Base-by-base conservation (phyloP, 306 rosid species). In the Glycine soja region DNA sequence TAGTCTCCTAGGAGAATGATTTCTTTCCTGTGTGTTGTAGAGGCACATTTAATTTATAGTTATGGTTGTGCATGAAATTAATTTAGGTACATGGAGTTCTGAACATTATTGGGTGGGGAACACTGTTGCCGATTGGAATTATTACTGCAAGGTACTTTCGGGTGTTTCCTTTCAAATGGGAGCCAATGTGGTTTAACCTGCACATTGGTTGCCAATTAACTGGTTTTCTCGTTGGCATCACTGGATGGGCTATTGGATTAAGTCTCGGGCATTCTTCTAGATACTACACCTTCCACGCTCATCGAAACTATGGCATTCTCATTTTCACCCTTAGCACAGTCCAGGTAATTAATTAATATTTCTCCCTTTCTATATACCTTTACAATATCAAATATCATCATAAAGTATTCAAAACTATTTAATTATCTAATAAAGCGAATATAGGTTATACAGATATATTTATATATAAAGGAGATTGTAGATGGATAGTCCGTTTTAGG, bases 91-190 rank as follows among this genome's bases (percentile, higher is more conserved):
- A 95, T 75, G 98, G 98, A 81, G 80, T 86, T 62, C 81, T 95
- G 51, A 95, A 89, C 87, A 92, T 93, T 0, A 76, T 88, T 3
- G 99, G 99, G 15, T 93, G 97, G 97, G 99, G 99, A 63, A 80
- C 83, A 3, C 3, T 93, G 2, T 73, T 95, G 77, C 99, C 97
- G 2, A 8, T 80, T 16, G 99, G 99, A 54, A 89, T 89, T 4
- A 91, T 95, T 30, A 34, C 80, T 1, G 90, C 97, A 0, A 86
- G 99, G 76, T 95, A 91, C 80, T 86, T 50, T 71, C 82, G 88
- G 69, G 89, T 54, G 76, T 77, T 36, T 52, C 94, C 96, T 2
- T 36, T 84, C 18, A 0, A 0, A 0, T 13, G 0, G 0, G 8
- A 30, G 0, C 18, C 24, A 13, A 2, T 0, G 59, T 90, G 97